phyloP scores from a whole-genome alignment of 768 basidiomycete species.

The Amanita subjunquillea region DNA sequence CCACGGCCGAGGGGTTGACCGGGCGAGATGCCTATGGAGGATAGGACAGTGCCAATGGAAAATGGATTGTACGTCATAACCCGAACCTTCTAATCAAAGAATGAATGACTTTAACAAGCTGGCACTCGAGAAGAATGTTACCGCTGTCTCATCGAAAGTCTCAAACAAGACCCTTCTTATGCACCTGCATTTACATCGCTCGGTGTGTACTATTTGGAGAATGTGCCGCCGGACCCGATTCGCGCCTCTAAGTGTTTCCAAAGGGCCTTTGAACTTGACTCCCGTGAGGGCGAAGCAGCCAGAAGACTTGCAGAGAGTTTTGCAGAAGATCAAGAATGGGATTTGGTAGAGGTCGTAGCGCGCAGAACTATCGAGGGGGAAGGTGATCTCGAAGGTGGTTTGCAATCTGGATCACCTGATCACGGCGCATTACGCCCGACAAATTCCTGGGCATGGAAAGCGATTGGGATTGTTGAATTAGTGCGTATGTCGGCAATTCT shows the following conservation, averaged over 20 bases:
- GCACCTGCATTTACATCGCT: slow-evolving; percentile 93
- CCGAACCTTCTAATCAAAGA: background rate
- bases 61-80: slow-evolving; percentile 43
- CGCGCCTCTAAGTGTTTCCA: slow-evolving; percentile 95
- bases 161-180: slow-evolving; percentile 65
- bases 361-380: slow-evolving; percentile 89
- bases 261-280: slow-evolving; percentile 95
- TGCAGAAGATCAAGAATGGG: slow-evolving; percentile 91
- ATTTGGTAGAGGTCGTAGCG: slow-evolving; percentile 90
- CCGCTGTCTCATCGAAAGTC: slow-evolving; percentile 65
- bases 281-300: slow-evolving; percentile 80
- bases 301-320: slow-evolving; percentile 78
- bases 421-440: slow-evolving; percentile 42
- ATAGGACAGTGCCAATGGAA: slow-evolving; percentile 72
- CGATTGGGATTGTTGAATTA: slow-evolving; percentile 82
- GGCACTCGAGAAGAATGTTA: slow-evolving; percentile 56
- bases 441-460: slow-evolving; percentile 98
- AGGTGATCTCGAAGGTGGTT: slow-evolving; percentile 61
- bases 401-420: slow-evolving; percentile 24
- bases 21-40: slow-evolving; percentile 79
- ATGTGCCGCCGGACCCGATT: slow-evolving; percentile 65
- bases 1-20: slow-evolving; percentile 41
- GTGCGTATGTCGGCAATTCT: slow-evolving; percentile 33
- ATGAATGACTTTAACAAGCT: slow-evolving; percentile 20
- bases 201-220: slow-evolving; percentile 79